Evolutionary conservation across 164 flowering plant genomes (phyloP).

Genomic region (Litsea cubeba): DNA sequence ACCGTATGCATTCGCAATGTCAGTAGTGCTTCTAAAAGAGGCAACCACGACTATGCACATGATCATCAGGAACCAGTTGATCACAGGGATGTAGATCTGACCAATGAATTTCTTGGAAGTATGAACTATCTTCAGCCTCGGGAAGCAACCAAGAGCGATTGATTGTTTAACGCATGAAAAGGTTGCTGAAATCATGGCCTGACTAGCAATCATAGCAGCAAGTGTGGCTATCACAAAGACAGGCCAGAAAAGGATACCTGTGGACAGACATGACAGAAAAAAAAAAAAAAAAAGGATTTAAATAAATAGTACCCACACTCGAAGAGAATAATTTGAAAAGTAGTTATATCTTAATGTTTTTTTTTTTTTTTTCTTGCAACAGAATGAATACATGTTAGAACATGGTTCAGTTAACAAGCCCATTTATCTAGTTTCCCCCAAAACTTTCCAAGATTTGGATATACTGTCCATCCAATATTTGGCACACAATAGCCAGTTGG

Average conservation of each 20-base stretch:
- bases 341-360: too few species aligned
- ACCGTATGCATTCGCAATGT: constrained; percentile 97
- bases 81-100: constrained; percentile 94
- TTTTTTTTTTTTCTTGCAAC: not conserved
- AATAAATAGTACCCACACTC: not conserved
- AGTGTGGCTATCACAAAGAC: constrained; percentile 83
- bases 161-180: constrained; percentile 90
- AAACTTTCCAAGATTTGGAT: too few species aligned
- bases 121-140: constrained; percentile 90
- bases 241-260: constrained; percentile 91
- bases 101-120: constrained; percentile 87
- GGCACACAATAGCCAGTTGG: too few species aligned
- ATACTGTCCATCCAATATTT: too few species aligned
- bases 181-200: constrained; percentile 98
- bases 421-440: too few species aligned
- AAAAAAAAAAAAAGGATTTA: not conserved
- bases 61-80: constrained; percentile 93
- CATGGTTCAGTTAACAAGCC: not conserved
- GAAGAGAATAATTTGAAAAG: not conserved
- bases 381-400: not conserved
- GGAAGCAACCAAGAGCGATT: constrained; percentile 98
- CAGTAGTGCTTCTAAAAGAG: constrained; percentile 69
- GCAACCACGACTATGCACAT: constrained; percentile 96
- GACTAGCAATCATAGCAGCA: constrained; percentile 98
- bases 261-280: constrained; percentile 4